phyloP scores from a whole-genome alignment of 306 rosid species.

The Quercus mongolica region DNA sequence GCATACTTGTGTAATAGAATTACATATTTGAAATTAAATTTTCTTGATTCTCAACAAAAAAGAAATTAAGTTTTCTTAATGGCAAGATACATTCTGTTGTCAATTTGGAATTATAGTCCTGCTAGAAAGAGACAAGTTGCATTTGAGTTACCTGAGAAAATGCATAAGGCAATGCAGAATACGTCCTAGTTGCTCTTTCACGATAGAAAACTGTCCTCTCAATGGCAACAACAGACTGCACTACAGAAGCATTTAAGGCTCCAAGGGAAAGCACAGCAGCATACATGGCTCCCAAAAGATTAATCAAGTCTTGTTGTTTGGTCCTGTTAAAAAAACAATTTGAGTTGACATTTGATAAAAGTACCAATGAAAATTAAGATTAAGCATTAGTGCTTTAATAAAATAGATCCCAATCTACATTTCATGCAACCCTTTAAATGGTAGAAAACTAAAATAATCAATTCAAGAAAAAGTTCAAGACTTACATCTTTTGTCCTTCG shows the following conservation, averaged over 20 bases:
- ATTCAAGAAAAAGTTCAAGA: background rate
- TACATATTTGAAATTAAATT: background rate
- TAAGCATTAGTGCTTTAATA: background rate
- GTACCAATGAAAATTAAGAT: background rate
- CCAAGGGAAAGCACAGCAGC: slow-evolving; percentile 70
- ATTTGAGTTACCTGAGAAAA: slow-evolving; percentile 54
- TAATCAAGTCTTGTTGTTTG: slow-evolving; percentile 47
- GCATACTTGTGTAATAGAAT: background rate
- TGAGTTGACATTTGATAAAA: background rate
- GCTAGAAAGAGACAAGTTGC: background rate
- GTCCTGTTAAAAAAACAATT: slow-evolving; percentile 25
- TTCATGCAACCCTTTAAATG: background rate
- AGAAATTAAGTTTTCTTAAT: background rate
- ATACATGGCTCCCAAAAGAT: slow-evolving; percentile 63
- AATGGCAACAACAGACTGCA: slow-evolving; percentile 54
- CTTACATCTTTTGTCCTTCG: slow-evolving; percentile 48
- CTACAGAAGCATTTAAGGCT: slow-evolving; percentile 39
- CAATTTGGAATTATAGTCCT: background rate
- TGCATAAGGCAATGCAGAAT: slow-evolving; percentile 67
- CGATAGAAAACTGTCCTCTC: slow-evolving; percentile 77
- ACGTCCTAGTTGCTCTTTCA: slow-evolving; percentile 84
- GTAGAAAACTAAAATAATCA: background rate
- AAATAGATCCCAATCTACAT: background rate
- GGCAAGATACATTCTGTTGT: background rate
- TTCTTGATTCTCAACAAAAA: no score